These are phyloP conservation scores for Leishmania mexicana DNA, from an alignment of 208 protist genomes.

Conservation along the genomic window DNA sequence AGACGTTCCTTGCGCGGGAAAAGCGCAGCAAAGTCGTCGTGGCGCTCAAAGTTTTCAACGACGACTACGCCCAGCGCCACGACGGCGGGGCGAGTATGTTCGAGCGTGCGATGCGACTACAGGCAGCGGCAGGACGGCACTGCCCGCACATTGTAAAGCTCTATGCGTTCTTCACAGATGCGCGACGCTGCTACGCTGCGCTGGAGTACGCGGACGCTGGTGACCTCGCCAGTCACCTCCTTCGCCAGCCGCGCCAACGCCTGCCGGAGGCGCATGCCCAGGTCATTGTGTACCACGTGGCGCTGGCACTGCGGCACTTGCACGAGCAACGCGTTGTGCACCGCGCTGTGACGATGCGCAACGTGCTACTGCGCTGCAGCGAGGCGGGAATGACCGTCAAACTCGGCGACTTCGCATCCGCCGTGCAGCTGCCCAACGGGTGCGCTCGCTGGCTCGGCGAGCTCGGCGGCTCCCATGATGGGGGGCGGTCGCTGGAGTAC, in stretches of 20 bases:
- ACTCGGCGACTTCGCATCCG: constrained; percentile 97
- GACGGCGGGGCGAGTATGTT: constrained; percentile 32
- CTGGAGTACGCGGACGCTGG: constrained; percentile 96
- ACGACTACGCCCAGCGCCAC: constrained; percentile 17
- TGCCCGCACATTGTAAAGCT: constrained; percentile 96
- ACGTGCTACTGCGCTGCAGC: constrained; percentile 60
- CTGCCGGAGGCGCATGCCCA: constrained; percentile 38
- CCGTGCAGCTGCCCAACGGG: constrained; percentile 23
- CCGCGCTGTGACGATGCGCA: constrained; percentile 77
- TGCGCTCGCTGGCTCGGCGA: background rate
- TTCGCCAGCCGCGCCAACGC: constrained; percentile 1
- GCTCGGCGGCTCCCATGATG: background rate
- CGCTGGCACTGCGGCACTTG: constrained; percentile 47
- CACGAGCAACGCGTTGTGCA: constrained; percentile 77
- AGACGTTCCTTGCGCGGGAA: constrained; percentile 56
- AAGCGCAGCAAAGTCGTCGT: constrained; percentile 45
- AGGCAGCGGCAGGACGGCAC: constrained; percentile 80
- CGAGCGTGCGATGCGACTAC: constrained; percentile 96
- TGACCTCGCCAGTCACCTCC: constrained; percentile 63
- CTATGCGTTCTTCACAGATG: constrained; percentile 97
- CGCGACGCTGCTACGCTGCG: constrained; percentile 94
- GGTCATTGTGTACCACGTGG: constrained; percentile 37
- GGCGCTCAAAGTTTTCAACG: constrained; percentile 57
- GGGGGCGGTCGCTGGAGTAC: constrained; percentile 96
- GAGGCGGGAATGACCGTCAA: constrained; percentile 58